A percentile compares a stretch with the other conserved stretches of the same genome.
These are phyloP conservation scores for Rhodosporidiobolus odoratus DNA, from an alignment of 768 basidiomycete species.

Conservation along the genomic window DNA sequence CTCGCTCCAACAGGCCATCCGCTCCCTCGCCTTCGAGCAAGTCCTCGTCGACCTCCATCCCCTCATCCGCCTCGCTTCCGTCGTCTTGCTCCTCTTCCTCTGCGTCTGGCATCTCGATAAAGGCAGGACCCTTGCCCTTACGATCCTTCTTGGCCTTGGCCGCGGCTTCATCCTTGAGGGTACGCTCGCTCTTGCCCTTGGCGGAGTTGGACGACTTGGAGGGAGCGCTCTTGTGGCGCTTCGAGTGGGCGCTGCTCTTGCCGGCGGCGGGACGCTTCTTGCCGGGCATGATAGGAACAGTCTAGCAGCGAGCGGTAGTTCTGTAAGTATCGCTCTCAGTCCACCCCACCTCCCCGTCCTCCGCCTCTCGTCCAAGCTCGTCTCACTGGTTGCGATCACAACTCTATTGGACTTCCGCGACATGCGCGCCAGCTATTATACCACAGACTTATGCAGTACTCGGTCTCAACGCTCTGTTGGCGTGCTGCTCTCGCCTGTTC, in stretches of 20 bases:
- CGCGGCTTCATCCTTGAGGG: neutral
- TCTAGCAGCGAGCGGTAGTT: neutral
- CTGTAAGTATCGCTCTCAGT: neutral
- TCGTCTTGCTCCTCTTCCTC: neutral
- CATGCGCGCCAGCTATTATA: too few relatives aligned
- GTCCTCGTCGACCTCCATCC: conserved; percentile 62
- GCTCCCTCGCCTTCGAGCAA: conserved; percentile 53
- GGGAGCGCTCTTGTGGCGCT: conserved; percentile 23
- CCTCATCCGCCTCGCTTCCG: conserved; percentile 50
- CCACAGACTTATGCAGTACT: too few relatives aligned
- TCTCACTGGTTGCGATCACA: too few relatives aligned
- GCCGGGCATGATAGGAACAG: conserved; percentile 4
- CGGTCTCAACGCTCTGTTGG: too few relatives aligned
- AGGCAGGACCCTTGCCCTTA: conserved; percentile 36
- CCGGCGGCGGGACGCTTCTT: conserved; percentile 24
- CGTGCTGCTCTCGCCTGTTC: too few relatives aligned
- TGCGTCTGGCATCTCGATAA: conserved; percentile 10
- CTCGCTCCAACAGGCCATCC: neutral
- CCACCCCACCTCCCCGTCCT: too few relatives aligned
- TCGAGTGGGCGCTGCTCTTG: conserved; percentile 19
- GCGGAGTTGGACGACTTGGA: neutral
- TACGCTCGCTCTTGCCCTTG: neutral
- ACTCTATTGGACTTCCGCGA: too few relatives aligned
- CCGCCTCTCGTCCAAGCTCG: neutral
- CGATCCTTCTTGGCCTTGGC: conserved; percentile 33